These are phyloP conservation scores for Nannizzia gypsea DNA, from an alignment of 2,329 filamentous ascomycete genomes.

Conservation along the genomic window DNA sequence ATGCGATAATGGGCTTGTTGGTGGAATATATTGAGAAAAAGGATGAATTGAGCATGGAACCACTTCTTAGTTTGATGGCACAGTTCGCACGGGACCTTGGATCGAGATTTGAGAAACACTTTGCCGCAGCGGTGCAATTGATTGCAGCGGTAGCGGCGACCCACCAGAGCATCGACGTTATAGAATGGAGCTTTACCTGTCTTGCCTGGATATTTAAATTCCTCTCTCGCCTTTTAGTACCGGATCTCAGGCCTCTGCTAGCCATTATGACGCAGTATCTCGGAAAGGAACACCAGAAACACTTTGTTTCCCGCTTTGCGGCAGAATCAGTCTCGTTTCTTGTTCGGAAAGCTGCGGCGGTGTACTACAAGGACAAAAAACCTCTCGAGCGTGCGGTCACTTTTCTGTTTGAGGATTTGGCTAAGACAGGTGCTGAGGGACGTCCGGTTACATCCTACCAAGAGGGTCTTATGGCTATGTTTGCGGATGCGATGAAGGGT, in stretches of 20 bases:
- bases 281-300: slow-evolving; percentile 68
- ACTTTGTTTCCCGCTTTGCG: slow-evolving; percentile 80
- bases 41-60: slow-evolving; percentile 71
- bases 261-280: slow-evolving; percentile 73
- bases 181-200: slow-evolving; percentile 94
- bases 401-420: slow-evolving; percentile 60
- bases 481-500: slow-evolving; percentile 66
- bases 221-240: slow-evolving; percentile 72
- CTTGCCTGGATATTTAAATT: slow-evolving; percentile 97
- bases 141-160: slow-evolving; percentile 68
- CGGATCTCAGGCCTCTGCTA: slow-evolving; percentile 74
- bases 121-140: slow-evolving; percentile 59
- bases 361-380: slow-evolving; percentile 58
- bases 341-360: slow-evolving; percentile 72
- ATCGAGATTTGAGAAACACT: slow-evolving; percentile 76
- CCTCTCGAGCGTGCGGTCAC: slow-evolving; percentile 59
- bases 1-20: slow-evolving; percentile 68
- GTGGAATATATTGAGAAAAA: slow-evolving; percentile 63
- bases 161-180: slow-evolving; percentile 70
- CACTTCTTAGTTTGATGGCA: slow-evolving; percentile 73
- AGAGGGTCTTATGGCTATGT: slow-evolving; percentile 82
- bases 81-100: slow-evolving; percentile 94
- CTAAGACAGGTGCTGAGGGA: slow-evolving; percentile 20
- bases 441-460: slow-evolving; percentile 51
- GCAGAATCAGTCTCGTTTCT: slow-evolving; percentile 93